Conservation (phyloP, 2,329 filamentous ascomycete species). For the Ascomycota sp. region DNA sequence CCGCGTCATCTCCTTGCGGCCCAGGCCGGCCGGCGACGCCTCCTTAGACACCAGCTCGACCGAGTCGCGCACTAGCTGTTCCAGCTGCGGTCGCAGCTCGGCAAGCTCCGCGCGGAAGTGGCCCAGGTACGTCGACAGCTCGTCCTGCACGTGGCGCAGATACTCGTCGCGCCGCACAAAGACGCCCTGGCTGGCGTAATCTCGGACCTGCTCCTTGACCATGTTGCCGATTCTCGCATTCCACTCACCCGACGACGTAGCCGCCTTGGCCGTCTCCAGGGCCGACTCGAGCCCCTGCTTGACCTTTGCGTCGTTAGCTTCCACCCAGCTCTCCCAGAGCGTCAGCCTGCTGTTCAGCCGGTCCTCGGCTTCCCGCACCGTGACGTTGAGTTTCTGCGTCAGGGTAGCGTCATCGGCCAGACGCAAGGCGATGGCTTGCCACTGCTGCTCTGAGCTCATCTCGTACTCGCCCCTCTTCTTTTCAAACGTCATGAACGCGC, state of each 20-base stretch:
- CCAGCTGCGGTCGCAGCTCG: slow-evolving; percentile 15
- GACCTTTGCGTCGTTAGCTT: slow-evolving; percentile 24
- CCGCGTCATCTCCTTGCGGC: slow-evolving; percentile 17
- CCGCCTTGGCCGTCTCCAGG: slow-evolving; percentile 14
- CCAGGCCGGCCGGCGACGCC: slow-evolving; percentile 13
- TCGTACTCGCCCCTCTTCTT: slow-evolving; percentile 16
- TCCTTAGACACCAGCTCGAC: slow-evolving; percentile 9
- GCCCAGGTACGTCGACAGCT: slow-evolving; percentile 16
- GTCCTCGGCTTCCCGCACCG: slow-evolving; percentile 7
- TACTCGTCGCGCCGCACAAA: slow-evolving; percentile 29
- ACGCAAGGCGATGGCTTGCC: slow-evolving; percentile 22
- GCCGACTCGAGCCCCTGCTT: slow-evolving; percentile 10
- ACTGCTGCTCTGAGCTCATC: slow-evolving; percentile 23
- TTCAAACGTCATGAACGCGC: slow-evolving; percentile 24
- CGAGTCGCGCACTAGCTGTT: slow-evolving; percentile 12
- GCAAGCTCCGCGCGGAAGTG: slow-evolving; percentile 20
- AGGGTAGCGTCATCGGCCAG: slow-evolving; percentile 16
- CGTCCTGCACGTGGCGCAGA: slow-evolving; percentile 18
- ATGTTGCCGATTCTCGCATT: slow-evolving; percentile 15
- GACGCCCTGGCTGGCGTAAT: slow-evolving; percentile 11
- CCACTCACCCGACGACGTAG: slow-evolving; percentile 13
- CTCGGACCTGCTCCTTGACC: slow-evolving; percentile 15
- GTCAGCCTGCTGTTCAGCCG: slow-evolving; percentile 12
- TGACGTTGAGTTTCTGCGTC: slow-evolving; percentile 8
- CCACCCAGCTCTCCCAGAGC: slow-evolving; percentile 32